Conservation (phyloP, 768 basidiomycete genomes). For the Dentipellis fragilis region DNA sequence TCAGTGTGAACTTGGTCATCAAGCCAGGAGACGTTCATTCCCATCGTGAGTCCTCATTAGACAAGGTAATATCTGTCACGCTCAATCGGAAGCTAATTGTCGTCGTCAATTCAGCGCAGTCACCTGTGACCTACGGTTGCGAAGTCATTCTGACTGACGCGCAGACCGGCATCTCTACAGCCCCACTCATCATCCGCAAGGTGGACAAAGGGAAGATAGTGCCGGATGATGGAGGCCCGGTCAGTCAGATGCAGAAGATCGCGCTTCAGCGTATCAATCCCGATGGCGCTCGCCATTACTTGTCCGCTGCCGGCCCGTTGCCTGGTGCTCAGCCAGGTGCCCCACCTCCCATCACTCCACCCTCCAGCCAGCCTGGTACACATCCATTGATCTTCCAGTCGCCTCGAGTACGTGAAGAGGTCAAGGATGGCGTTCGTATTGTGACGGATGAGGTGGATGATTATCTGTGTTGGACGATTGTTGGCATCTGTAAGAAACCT, state of each 20-base stretch:
- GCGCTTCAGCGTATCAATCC: conserved; percentile 77
- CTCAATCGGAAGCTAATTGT: not conserved
- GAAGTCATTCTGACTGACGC: conserved; percentile 81
- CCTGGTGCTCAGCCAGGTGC: conserved; percentile 66
- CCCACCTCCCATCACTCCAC: conserved; percentile 37
- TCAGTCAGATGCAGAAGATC: conserved; percentile 96
- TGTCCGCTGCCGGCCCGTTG: conserved; percentile 81
- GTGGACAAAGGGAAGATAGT: conserved; percentile 85
- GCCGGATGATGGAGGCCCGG: conserved; percentile 84
- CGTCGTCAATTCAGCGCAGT: conserved; percentile 35
- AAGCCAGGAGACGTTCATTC: conserved; percentile 56
- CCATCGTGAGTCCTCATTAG: conserved; percentile 52
- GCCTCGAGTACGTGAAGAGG: conserved; percentile 73
- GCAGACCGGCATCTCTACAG: conserved; percentile 75
- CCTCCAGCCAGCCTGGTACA: conserved; percentile 73
- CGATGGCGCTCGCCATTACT: conserved; percentile 77
- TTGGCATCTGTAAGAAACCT: conserved; percentile 71
- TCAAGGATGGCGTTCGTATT: conserved; percentile 64
- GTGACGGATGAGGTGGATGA: conserved; percentile 90
- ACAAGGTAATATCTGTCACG: not conserved
- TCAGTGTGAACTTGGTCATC: conserved; percentile 84
- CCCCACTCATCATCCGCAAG: conserved; percentile 82
- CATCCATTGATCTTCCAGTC: conserved; percentile 74
- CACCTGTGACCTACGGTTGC: conserved; percentile 87
- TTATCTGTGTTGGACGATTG: conserved; percentile 92